Base-by-base conservation (phyloP, 1,284 basidiomycete genomes). In the Amylostereum chailletii region DNA sequence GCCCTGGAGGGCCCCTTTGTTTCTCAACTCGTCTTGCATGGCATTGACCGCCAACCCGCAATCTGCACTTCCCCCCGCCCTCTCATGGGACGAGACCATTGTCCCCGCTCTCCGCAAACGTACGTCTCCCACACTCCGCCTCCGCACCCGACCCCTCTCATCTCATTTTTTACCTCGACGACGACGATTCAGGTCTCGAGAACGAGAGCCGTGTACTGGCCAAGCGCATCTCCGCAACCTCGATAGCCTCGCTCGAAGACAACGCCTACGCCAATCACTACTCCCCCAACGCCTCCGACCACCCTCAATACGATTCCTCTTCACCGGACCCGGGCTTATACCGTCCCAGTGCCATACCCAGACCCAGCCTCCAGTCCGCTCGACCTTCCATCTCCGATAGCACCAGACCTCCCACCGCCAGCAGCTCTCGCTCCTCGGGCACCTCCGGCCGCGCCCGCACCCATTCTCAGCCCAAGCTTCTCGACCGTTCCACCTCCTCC, bases 41-140 rank as follows among this genome's bases (percentile, higher is more conserved):
- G 67, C 67, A 45, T 55, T 69, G 54, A 67, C 67, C 46, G 66
- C 67, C 39, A 65, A 61, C 27, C 60, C 77, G 43, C 78, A 79
- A 65, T 72, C 77, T 52, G 73, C 76, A 48, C 64, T 74, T 42
- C 64, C 59, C 50, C 68, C 73, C 56, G 75, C 74, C 45, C 79
- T 76, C 39, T 77, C 75, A 34, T 86, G 82, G 82, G 81, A 83
- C 61, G 81, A 83, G 59, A 74, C 77, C 50, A 83, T 86, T 53
- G 82, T 86, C 32, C 82, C 83, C 51, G 76, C 81, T 45, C 68
- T 86, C 47, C 74, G 82, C 58, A 81, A 84, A 74, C 77, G 83
- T 85, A 65, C 58, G 71, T 67, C 31, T 7, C 19, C 40, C 41
- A 33, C 37, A 31, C 41, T 46, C 34, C 27, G 19, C 31, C 42